A percentile compares a stretch with the other conserved stretches of the same genome.
These are phyloP conservation scores for Nothophytophthora sp. DNA, from an alignment of 352 stramenopile species.

Conservation along the genomic window DNA sequence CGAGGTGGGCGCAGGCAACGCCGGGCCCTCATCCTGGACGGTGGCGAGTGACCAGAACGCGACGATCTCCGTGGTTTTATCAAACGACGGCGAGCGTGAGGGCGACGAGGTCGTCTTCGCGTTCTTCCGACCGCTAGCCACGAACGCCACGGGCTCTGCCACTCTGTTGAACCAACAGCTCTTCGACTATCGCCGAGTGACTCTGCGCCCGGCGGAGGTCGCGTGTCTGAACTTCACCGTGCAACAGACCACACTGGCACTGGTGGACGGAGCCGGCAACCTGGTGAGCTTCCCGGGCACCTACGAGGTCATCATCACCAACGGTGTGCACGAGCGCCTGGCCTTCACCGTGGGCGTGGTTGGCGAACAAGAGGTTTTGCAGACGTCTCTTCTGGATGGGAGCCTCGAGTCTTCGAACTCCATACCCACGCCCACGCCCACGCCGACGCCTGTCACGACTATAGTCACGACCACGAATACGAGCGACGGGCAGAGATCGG, in stretches of 20 bases:
- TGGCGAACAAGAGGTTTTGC: slow-evolving; percentile 34
- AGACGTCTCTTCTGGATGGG: no score
- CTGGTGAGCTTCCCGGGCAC: slow-evolving; percentile 47
- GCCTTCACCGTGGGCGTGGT: slow-evolving; percentile 45
- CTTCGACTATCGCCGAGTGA: slow-evolving; percentile 48
- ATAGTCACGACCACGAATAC: no score
- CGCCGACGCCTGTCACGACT: no score
- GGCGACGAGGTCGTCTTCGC: slow-evolving; percentile 64
- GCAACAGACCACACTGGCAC: slow-evolving; percentile 30
- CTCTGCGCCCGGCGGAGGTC: slow-evolving; percentile 22
- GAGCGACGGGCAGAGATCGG: no score
- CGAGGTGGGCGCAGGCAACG: not conserved
- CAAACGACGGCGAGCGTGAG: slow-evolving; percentile 40
- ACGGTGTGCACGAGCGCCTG: slow-evolving; percentile 44
- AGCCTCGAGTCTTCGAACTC: no score
- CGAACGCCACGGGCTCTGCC: slow-evolving; percentile 41
- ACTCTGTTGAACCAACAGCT: slow-evolving; percentile 67
- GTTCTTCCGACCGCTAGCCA: slow-evolving; percentile 56
- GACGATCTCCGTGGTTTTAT: slow-evolving; percentile 38
- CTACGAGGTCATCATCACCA: slow-evolving; percentile 63
- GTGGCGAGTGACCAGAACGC: slow-evolving; percentile 24
- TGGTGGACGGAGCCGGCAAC: slow-evolving; percentile 48
- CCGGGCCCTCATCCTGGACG: not conserved
- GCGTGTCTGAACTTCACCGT: slow-evolving; percentile 30
- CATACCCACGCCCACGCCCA: no score